phyloP scores from a whole-genome alignment of 352 stramenopile genomes.

The Pythium vanterpoolii region DNA sequence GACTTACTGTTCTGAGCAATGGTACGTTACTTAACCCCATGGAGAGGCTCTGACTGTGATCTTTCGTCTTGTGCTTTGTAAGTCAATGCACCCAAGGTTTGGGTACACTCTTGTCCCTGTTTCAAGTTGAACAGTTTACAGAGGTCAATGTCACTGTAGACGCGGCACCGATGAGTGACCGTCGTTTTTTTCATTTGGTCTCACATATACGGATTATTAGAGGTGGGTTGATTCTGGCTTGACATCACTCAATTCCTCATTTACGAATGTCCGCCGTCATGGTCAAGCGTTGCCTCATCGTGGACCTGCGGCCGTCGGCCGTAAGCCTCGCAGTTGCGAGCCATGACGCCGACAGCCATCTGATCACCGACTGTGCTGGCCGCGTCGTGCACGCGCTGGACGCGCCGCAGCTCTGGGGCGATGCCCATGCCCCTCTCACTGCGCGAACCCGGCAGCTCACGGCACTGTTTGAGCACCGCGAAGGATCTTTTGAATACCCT shows the following conservation, averaged over 20 bases:
- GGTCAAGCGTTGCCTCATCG: background rate
- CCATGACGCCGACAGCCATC: background rate
- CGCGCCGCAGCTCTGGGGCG: background rate
- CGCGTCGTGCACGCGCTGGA: background rate
- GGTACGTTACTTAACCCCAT: too few relatives aligned
- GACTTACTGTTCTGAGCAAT: too few relatives aligned
- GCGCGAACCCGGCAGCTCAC: background rate
- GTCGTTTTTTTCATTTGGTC: too few relatives aligned
- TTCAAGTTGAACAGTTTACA: too few relatives aligned
- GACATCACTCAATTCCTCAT: background rate
- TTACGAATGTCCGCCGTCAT: background rate
- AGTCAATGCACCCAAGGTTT: too few relatives aligned
- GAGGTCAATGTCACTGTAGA: too few relatives aligned
- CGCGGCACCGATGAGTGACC: too few relatives aligned
- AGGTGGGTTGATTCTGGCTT: background rate
- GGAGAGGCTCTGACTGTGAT: too few relatives aligned
- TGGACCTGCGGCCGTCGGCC: background rate
- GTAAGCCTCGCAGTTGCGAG: background rate
- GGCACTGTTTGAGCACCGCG: background rate
- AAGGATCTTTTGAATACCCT: background rate
- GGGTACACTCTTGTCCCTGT: too few relatives aligned
- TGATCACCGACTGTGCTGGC: background rate
- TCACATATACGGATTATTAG: too few relatives aligned
- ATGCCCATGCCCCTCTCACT: background rate
- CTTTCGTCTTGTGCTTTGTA: too few relatives aligned